Percentiles rank a stretch among this genome's conserved stretches.
These are phyloP conservation scores for Dendrothele bispora DNA, from an alignment of 768 basidiomycete species.

Conservation along the genomic window DNA sequence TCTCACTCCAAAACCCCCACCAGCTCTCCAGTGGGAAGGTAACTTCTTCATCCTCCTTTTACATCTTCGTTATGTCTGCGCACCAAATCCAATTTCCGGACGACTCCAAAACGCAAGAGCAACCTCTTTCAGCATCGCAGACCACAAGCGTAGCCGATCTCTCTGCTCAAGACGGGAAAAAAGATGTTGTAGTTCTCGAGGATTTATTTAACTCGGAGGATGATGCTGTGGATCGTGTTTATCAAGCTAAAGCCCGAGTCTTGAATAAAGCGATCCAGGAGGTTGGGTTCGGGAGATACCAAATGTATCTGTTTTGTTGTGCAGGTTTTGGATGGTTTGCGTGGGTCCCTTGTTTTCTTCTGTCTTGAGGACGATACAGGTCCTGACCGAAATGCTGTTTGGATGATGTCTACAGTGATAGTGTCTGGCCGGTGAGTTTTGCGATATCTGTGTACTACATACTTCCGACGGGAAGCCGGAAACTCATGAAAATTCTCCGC, in stretches of 20 bases:
- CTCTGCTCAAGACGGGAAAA: too few relatives aligned
- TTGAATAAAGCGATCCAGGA: constrained; percentile 64
- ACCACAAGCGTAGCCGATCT: too few relatives aligned
- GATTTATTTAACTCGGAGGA: constrained; percentile 21
- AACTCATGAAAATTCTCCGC: constrained; percentile 3
- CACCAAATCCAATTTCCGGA: too few relatives aligned
- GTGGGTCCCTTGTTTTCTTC: constrained; percentile 38
- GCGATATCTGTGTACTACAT: background rate
- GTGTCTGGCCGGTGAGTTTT: constrained; percentile 72
- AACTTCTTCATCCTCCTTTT: too few relatives aligned
- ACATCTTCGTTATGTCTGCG: too few relatives aligned
- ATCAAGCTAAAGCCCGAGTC: constrained; percentile 55
- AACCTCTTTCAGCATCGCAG: too few relatives aligned
- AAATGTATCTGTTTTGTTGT: constrained; percentile 62
- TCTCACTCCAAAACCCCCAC: too few relatives aligned
- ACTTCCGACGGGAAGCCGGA: too few relatives aligned
- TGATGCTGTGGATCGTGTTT: constrained; percentile 49
- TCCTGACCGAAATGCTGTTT: background rate
- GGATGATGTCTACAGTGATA: constrained; percentile 45
- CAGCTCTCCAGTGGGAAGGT: too few relatives aligned
- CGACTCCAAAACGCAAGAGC: too few relatives aligned
- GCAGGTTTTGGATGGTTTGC: constrained; percentile 78
- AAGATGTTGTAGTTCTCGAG: constrained; percentile 9
- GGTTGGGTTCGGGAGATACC: constrained; percentile 73
- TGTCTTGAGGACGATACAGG: background rate